Percentiles rank a stretch among this genome's conserved stretches.
These are phyloP conservation scores for Penicillium corylophilum DNA, from an alignment of 2,329 filamentous ascomycete genomes.

Conservation along the genomic window DNA sequence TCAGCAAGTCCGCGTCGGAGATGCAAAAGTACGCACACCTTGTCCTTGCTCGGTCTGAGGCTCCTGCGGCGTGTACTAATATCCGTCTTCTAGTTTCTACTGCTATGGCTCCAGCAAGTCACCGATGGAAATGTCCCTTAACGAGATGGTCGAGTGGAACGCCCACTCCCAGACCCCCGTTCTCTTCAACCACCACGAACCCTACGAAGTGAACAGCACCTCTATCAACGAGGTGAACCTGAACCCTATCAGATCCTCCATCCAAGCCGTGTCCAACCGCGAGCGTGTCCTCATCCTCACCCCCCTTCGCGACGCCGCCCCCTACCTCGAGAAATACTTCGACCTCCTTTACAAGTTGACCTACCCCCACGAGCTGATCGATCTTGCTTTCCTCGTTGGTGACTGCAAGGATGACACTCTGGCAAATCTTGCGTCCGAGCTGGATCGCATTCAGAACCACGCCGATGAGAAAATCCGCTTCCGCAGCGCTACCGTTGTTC, in stretches of 20 bases:
- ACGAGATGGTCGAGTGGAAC: slow-evolving; percentile 88
- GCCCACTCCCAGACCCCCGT: slow-evolving; percentile 88
- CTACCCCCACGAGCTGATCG: slow-evolving; percentile 93
- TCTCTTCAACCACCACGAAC: slow-evolving; percentile 91
- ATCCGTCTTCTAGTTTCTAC: slow-evolving; percentile 68
- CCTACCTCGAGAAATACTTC: slow-evolving; percentile 84
- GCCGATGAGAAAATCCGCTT: slow-evolving; percentile 76
- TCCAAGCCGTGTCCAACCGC: slow-evolving; percentile 72
- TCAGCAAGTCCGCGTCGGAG: slow-evolving; percentile 75
- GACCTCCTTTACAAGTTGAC: slow-evolving; percentile 85
- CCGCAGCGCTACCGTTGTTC: slow-evolving; percentile 76
- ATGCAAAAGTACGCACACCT: slow-evolving; percentile 74
- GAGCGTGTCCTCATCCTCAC: slow-evolving; percentile 91
- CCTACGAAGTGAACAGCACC: slow-evolving; percentile 77
- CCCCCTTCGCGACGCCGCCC: slow-evolving; percentile 83
- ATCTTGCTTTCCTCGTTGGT: slow-evolving; percentile 89
- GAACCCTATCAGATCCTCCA: slow-evolving; percentile 78
- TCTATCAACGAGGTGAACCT: slow-evolving; percentile 80
- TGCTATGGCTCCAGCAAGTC: slow-evolving; percentile 94
- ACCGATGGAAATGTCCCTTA: slow-evolving; percentile 92
- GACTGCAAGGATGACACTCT: slow-evolving; percentile 90
- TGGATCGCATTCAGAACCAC: slow-evolving; percentile 82
- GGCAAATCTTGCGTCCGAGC: slow-evolving; percentile 77
- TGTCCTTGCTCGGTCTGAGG: not conserved
- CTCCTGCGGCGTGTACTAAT: slow-evolving; percentile 13